Base-by-base conservation (phyloP, 805 yeast genomes). In the Metschnikowia picachoensis region DNA sequence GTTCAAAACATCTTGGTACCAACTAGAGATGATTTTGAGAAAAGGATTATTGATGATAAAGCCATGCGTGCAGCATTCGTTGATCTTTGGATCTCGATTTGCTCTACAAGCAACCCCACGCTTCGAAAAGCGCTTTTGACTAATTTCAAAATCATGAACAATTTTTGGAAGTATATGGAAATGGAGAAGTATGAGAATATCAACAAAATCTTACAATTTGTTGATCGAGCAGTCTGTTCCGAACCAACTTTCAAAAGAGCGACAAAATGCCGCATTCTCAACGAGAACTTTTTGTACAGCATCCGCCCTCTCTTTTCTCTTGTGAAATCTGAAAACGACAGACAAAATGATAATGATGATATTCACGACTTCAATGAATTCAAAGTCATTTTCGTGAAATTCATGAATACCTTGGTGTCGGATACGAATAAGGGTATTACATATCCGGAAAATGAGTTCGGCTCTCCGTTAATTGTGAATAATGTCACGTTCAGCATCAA, bases 221-320 rank as follows among this genome's bases (percentile, higher is more conserved):
- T 88, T 47, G 78, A 73, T 14, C 59, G 65, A 1, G 66, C 69
- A 17, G 74, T 91, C 2, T 58, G 88, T 31, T 61, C 67, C 27
- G 97, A 91, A 53, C 57, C 68, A 2, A 65, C 76, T 11, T 85
- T 82, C 60, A 79, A 79, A 53, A 83, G 82, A 57, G 70, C 83
- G 49, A 77, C 89, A 0, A 91, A 90, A 60, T 77, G 88, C 49
- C 79, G 80, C 49, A 76, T 90, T 13, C 76, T 92, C 57, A 88
- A 87, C 55, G 97, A 91, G 59, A 79, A 85, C 72, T 78, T 83
- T 17, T 59, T 89, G 47, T 72, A 74, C 27, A 80, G 80, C 44
- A 53, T 88, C 29, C 77, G 80, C 30, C 71, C 77, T 3, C 61
- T 88, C 3, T 81, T 62, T 28, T 27, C 45, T 2, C 41, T 44